A percentile compares a stretch with the other conserved stretches of the same genome.
Conservation (phyloP, 2,329 filamentous ascomycete genomes). For the Emericellopsis cladophorae region DNA sequence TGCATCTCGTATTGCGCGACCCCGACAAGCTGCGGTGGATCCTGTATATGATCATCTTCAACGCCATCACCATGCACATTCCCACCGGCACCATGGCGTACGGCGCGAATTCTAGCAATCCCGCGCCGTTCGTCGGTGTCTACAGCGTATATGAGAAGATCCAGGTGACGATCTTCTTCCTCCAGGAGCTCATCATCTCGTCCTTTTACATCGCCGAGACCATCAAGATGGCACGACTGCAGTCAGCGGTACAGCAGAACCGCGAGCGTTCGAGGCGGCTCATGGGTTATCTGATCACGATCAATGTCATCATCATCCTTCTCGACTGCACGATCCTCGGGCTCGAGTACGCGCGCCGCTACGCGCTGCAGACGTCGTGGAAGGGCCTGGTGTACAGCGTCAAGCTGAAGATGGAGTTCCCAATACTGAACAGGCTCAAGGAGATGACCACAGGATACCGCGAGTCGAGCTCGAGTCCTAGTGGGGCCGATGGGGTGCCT, state of each 20-base stretch:
- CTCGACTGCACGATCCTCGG: constrained; percentile 21
- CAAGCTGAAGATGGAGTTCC: constrained; percentile 17
- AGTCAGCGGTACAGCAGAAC: neutral
- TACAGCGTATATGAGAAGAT: constrained; percentile 40
- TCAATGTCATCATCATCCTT: constrained; percentile 24
- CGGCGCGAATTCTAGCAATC: constrained; percentile 25
- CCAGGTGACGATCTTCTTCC: constrained; percentile 41
- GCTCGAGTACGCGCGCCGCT: constrained; percentile 12
- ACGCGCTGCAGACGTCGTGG: constrained; percentile 13
- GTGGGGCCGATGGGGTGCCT: no score
- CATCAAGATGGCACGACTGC: constrained; percentile 27
- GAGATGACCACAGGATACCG: constrained; percentile 5
- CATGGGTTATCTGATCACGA: constrained; percentile 21
- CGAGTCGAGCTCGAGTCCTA: neutral
- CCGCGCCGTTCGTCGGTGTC: constrained; percentile 7
- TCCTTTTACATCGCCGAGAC: constrained; percentile 41
- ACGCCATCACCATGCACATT: constrained; percentile 38
- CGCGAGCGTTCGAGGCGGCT: constrained; percentile 1
- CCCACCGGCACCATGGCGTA: constrained; percentile 42
- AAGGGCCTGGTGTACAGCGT: constrained; percentile 14
- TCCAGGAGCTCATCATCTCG: constrained; percentile 42
- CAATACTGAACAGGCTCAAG: constrained; percentile 15
- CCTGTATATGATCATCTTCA: constrained; percentile 43
- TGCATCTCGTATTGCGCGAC: constrained; percentile 46
- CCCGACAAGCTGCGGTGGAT: constrained; percentile 31